phyloP scores from a whole-genome alignment of 371 early-diverging fungal species.

The Rhizomucor miehei region DNA sequence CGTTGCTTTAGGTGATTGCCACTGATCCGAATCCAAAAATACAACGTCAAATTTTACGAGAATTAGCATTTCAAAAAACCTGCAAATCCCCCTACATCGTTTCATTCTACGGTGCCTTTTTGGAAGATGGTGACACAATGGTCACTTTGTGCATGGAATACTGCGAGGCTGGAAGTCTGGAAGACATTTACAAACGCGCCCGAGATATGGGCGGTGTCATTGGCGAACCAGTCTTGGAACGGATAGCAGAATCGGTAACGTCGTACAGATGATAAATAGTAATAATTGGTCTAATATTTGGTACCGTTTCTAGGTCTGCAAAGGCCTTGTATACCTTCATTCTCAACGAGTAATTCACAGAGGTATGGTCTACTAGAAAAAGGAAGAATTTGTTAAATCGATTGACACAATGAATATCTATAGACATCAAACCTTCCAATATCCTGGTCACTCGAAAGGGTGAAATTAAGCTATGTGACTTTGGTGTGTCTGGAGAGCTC shows the following conservation, averaged over 20 bases:
- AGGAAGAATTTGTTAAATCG: not conserved
- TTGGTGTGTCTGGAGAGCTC: slow-evolving; percentile 91
- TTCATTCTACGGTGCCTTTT: slow-evolving; percentile 90
- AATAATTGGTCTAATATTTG: slow-evolving; percentile 1
- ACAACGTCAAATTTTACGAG: slow-evolving; percentile 87
- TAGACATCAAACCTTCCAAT: slow-evolving; percentile 91
- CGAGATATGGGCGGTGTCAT: slow-evolving; percentile 60
- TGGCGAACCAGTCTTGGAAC: slow-evolving; percentile 77
- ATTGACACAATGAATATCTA: not conserved
- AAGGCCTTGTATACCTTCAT: slow-evolving; percentile 78
- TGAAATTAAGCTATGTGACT: slow-evolving; percentile 93
- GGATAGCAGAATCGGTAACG: slow-evolving; percentile 73
- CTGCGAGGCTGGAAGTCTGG: slow-evolving; percentile 80
- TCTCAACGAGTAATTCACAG: slow-evolving; percentile 85
- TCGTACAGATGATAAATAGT: not conserved
- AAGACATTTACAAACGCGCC: slow-evolving; percentile 74
- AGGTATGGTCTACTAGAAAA: slow-evolving; percentile 26
- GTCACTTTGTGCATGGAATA: slow-evolving; percentile 97
- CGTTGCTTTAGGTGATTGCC: slow-evolving; percentile 53
- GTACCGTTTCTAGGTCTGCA: slow-evolving; percentile 49
- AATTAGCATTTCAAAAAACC: slow-evolving; percentile 82
- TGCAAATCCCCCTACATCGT: slow-evolving; percentile 94
- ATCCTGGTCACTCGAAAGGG: slow-evolving; percentile 84
- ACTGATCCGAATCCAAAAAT: slow-evolving; percentile 68
- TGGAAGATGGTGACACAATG: slow-evolving; percentile 81